Base-by-base conservation (phyloP, 75 land plant genomes). In the Pinus taeda region DNA sequence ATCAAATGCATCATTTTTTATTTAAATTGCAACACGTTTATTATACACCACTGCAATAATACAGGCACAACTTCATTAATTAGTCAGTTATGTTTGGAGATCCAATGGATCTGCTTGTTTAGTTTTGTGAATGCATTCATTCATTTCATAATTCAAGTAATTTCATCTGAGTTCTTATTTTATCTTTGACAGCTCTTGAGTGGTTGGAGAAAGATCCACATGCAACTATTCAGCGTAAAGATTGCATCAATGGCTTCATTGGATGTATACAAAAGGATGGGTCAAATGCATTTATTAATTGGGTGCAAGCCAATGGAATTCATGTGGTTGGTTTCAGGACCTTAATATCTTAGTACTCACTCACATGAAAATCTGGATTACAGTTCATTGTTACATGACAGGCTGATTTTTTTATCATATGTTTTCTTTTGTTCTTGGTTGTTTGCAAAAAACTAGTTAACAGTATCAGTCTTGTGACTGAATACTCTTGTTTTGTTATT, bases 141-240 rank as follows among this genome's bases (percentile, higher is more conserved):
- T 55, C 33, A 15, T 78, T 26, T 26, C 33, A 57, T 75, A 15
- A 17, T 56, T 84, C 42, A 14, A 33, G 26, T 30, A 21, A 53
- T 42, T 15, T 71, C 37, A 33, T 65, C 15, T 65, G 22, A 5
- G 7, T 76, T 70, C 12, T 65, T 70, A 11, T 67, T 75, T 29
- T 26, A 76, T 75, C 22, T 14, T 57, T 12, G 85, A 70, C 92
- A 94, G 98, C 81, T 73, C 80, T 96, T 78, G 62, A 78, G 33
- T 94, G 99, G 99, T 69, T 96, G 71, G 95, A 92, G 76, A 59
- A 87, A 15, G 93, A 96, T 67, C 77, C 76, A 66, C 84, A 94
- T 77, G 92, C 86, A 60, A 80, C 84, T 30, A 74, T 94, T 33
- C 85, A 82, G 78, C 88, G 86, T 57, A 96, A 96, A 73, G 89